Base-by-base conservation (phyloP, 805 yeast species). In the Isabelozyma pseudorhagii region DNA sequence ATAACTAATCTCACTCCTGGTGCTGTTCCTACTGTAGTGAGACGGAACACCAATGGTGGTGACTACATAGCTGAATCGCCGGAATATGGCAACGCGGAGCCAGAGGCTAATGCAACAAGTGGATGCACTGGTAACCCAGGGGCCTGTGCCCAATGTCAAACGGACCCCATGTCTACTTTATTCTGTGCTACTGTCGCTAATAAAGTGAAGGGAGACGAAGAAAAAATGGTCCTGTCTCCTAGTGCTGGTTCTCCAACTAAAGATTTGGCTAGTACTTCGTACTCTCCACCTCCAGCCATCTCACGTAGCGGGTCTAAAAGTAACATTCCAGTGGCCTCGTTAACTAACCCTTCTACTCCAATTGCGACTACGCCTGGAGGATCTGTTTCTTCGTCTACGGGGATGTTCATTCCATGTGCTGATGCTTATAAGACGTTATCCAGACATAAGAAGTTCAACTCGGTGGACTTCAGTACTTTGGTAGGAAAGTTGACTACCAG, bases 81-180 rank as follows among this genome's bases (percentile, higher is more conserved):
- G 46, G 17, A 8, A 27, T 4, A 38, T 43, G 7, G 42, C 25
- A n/a, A 29, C 39, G 21, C 45, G 8, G 28, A 25, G 9, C 25
- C 25, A 21, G 34, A n/a, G 21, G 4, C 15, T 21, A 34, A 38
- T 8, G 18, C 47, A 27, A 59, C 41, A 14, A 59, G 70, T 2
- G 84, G 81, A 9, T 89, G 96, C 66, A 85, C 93, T 0, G 96
- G 96, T 1, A 83, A 89, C 59, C 97, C 97, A 9, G 96, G 96
- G 2, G 83, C 91, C 3, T 90, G 97, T 63, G 67, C 70, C 6
- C 92, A 86, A 67, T 90, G 97, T 67, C 96, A 86, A 61, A 64
- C 71, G 44, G 96, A 91, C 66, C 96, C 97, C 31, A 83, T 89
- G 87, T 84, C 91, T 5, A 89, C 96, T 2, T 72, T 89, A 40